phyloP scores from a whole-genome alignment of 768 basidiomycete species.

The Lactarius hengduanensis region DNA sequence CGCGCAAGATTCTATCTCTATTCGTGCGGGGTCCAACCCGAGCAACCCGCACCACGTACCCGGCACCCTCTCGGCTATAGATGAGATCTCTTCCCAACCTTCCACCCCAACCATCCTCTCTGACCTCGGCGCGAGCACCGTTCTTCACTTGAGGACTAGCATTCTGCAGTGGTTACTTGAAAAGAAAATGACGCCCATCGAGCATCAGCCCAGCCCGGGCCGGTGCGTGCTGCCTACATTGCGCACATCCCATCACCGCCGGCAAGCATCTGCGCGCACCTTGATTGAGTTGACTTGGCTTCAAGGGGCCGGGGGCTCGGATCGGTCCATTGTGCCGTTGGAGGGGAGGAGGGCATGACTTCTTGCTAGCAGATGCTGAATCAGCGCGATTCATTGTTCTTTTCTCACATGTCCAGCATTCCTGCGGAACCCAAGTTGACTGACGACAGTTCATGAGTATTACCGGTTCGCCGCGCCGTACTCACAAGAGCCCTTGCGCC shows the following conservation, averaged over 20 bases:
- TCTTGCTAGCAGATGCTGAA: background rate
- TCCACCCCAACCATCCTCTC: background rate
- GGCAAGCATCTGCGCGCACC: background rate
- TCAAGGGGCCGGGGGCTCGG: background rate
- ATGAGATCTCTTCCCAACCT: constrained; percentile 5
- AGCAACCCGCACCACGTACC: background rate
- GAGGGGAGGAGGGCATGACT: background rate
- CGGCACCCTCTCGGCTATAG: constrained; percentile 4
- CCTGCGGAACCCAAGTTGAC: background rate
- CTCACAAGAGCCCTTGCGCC: background rate
- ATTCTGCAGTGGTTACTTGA: background rate
- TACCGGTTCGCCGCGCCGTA: background rate
- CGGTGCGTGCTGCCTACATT: background rate
- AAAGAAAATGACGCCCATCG: background rate
- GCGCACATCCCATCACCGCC: background rate
- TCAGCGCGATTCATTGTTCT: background rate
- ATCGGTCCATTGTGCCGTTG: background rate
- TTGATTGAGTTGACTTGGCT: background rate
- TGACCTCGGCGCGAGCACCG: background rate
- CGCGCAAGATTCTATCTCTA: constrained; percentile 8
- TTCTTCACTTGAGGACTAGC: background rate
- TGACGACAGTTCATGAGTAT: background rate
- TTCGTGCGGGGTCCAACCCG: background rate
- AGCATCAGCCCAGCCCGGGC: background rate
- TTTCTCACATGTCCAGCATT: background rate